Base-by-base conservation (phyloP, 2,329 filamentous ascomycete species). In the Pleoardoris graminearum region DNA sequence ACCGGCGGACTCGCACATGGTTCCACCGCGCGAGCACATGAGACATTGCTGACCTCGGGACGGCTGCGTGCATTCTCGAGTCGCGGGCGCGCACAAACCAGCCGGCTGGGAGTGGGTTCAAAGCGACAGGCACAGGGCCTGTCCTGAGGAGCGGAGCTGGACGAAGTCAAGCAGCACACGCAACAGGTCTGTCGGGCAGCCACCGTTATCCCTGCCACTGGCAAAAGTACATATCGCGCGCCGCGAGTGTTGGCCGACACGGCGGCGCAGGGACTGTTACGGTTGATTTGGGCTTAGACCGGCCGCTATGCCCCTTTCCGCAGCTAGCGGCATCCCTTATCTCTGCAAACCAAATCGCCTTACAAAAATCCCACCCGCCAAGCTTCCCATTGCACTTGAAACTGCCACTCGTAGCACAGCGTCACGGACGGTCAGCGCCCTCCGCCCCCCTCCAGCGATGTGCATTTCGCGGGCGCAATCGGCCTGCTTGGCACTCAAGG, bases 311-410 rank as follows among this genome's bases (percentile, higher is more conserved):
- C 33, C 32, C 32, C 32, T 10, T 35, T 29, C 21, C n/a, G 44
- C 21, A 3, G 30, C 33, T 47, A 37, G 44, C 23, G 33, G 19
- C 22, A 10, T 37, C 47, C 17, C 51, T 61, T 61, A 59, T 59
- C 55, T 54, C 46, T 45, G 51, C 54, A 55, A 53, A 54, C 11
- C 44, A 38, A 54, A 58, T 55, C 54, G 21, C 49, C 47, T 55
- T 60, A 60, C 41, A 52, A 42, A 53, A 53, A 62, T 55, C 56
- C 66, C 58, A 60, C 57, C 54, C 60, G 68, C 69, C 67, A 69
- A 71, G 68, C 32, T 30, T 51, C 60, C 57, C 62, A 56, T 60
- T 55, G 52, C 46, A 49, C 50, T 50, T 63, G 63, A 65, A 61
- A 66, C 68, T 44, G 48, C 38, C 41, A 38, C 43, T 14, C 7